These are phyloP conservation scores for Exophiala bonariae DNA, from an alignment of 2,329 filamentous ascomycete genomes.

Conservation along the genomic window DNA sequence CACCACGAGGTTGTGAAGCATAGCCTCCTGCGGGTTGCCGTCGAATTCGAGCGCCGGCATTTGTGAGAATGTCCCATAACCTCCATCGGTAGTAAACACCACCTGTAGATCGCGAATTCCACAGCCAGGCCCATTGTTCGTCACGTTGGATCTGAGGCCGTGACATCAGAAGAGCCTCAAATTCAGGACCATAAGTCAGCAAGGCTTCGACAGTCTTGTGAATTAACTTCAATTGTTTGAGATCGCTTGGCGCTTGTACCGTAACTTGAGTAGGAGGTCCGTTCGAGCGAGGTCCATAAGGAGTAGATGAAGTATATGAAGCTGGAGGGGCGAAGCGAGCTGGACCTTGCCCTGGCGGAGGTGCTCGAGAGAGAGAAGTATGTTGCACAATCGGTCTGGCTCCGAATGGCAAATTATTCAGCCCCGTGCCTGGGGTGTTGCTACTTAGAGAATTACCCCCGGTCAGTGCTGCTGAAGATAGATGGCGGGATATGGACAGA, in stretches of 20 bases:
- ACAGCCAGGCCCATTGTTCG: constrained; percentile 92
- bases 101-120: constrained; percentile 75
- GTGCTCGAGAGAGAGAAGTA: constrained; percentile 50
- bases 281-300: constrained; percentile 41
- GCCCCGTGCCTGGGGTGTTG: constrained; percentile 46
- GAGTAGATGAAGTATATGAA: constrained; percentile 59
- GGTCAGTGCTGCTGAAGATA: constrained; percentile 72
- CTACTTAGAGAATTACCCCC: constrained; percentile 51
- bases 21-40: constrained; percentile 15
- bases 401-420: constrained; percentile 68
- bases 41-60: constrained; percentile 41
- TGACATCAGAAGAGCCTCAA: constrained; percentile 90
- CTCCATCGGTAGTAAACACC: constrained; percentile 93
- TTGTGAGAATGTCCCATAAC: constrained; percentile 81
- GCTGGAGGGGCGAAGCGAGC: constrained; percentile 75
- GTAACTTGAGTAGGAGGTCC: constrained; percentile 58
- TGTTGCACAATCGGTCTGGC: constrained; percentile 63
- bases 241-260: constrained; percentile 73
- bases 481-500: constrained; percentile 74
- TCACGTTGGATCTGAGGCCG: constrained; percentile 78
- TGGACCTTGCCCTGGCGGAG: constrained; percentile 50
- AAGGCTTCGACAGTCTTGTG: constrained; percentile 84
- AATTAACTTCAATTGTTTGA: constrained; percentile 77
- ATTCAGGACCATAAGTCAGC: constrained; percentile 77
- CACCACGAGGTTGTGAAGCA: constrained; percentile 37